Evolutionary conservation across 1,284 basidiomycete genomes (phyloP), one percentile per base, ranked within the genome.

Genomic region (Vanrija humicola): DNA sequence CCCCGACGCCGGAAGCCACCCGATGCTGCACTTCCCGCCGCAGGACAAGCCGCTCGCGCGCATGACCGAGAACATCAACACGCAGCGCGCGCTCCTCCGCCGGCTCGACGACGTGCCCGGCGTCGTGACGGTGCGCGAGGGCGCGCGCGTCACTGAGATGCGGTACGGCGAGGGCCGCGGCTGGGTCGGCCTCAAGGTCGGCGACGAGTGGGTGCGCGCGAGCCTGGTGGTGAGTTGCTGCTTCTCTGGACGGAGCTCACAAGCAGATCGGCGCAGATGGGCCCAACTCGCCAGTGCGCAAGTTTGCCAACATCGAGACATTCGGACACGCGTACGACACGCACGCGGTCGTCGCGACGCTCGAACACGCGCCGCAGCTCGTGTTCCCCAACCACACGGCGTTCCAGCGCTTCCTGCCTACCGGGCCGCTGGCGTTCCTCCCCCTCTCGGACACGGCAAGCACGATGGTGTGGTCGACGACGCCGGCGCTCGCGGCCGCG

Each of bases 391-490:
- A 90, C 68, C 86, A 84, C 18, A 89, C 86, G 1, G 94, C 92
- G 0, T 98, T 89, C 76, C 96, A 98, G 76, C 82, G 95, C 25
- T 98, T 98, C 80, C 82, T 98, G 29, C 89, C 94, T 1, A 93
- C 91, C 4, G 95, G 96, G 0, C 95, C 96, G 0, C 87, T 98
- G 46, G 95, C 94, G 0, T 98, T 95, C 78, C 82, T 98, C 14
- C 94, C 82, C 86, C 64, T 93, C 25, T 72, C 88, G 1, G 79
- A 86, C 1, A 86, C 84, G 0, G 78, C 82, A 0, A 92, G 89
- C 6, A 95, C 94, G 1, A 82, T 98, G 55, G 96, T 98, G 5
- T 98, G 96, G 96, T 94, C 92, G 12, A 94, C 91, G 1, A 85
- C 82, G 52, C 91, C 93, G 0, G 69, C 79, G 8, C 80, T 95